Evolutionary conservation across 495 filamentous ascomycete genomes (phyloP), one percentile per base, ranked within the genome.

Genomic region (Penicillium bialowiezense): DNA sequence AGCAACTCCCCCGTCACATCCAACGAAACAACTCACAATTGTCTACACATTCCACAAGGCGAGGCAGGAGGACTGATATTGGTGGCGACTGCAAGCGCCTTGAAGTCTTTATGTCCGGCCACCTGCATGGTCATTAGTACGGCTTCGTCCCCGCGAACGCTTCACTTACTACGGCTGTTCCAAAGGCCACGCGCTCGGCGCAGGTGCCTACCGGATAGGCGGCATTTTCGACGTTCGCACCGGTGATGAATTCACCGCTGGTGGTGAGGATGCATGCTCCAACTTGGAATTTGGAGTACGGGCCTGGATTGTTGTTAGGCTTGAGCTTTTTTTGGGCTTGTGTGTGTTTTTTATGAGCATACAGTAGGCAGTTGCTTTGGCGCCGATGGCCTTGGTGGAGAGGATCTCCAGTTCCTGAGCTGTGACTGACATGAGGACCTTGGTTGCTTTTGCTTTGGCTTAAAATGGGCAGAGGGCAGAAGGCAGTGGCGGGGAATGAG

Each of bases 201-300:
- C 93, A 98, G 0, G 87, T 92, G 0, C 88, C 88, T 17, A 97
- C 90, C 5, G 92, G 91, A 62, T 95, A 97, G 19, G 85, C 77
- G 1, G 88, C 93, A 67, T 97, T 97, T 71, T 98, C 93, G 21
- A 98, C 83, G 67, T 98, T 98, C 38, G 87, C 91, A 17, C 93
- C 93, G 38, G 70, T 62, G 56, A 90, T 73, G 54, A 78, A 86
- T 42, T 72, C 69, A n/a, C 76, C 81, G 20, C 78, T 74, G 15
- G 69, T 51, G 14, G 83, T 82, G 48, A 98, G 81, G 44, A 98
- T 69, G 26, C 85, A 83, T 38, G 87, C 85, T 49, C 93, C 93
- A 54, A 98, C 93, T 33, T 81, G 90, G 82, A 97, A 98, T 44
- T 85, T 78, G 55, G 89, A 95, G 75, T 98, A 97, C 8, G 90